Percentiles rank a stretch among this genome's conserved stretches.
phyloP scores from a whole-genome alignment of 106 monocot genomes.

The Xerophyta viscosa region DNA sequence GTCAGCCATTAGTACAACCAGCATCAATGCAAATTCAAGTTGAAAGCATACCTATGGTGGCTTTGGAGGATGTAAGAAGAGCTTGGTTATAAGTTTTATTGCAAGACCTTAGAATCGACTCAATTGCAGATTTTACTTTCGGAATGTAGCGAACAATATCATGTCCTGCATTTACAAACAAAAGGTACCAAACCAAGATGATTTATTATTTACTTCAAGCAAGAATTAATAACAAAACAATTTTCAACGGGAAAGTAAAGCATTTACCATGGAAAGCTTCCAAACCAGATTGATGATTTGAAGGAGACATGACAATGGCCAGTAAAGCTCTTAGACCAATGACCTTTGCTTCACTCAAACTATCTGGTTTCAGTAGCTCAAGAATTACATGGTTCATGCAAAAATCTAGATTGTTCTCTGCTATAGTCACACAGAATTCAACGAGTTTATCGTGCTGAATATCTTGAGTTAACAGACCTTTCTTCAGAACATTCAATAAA shows the following conservation, averaged over 20 bases:
- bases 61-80: slow-evolving; percentile 85
- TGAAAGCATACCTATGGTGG: slow-evolving; percentile 60
- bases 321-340: slow-evolving; percentile 91
- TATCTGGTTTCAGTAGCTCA: slow-evolving; percentile 79
- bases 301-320: slow-evolving; percentile 80
- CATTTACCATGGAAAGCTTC: slow-evolving; percentile 63
- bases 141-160: slow-evolving; percentile 73
- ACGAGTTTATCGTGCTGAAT: slow-evolving; percentile 97
- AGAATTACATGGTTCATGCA: slow-evolving; percentile 95
- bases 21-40: background rate
- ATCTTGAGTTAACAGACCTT: slow-evolving; percentile 92
- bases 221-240: background rate
- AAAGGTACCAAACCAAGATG: too few species aligned
- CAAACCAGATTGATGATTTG: slow-evolving; percentile 56
- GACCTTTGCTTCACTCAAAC: slow-evolving; percentile 91
- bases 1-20: too few species aligned
- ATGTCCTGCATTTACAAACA: slow-evolving; percentile 54
- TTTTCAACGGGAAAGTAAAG: background rate
- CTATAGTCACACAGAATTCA: slow-evolving; percentile 95
- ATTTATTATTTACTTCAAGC: background rate
- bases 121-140: slow-evolving; percentile 91
- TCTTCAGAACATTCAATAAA: slow-evolving; percentile 69
- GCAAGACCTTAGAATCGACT: slow-evolving; percentile 85
- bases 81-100: slow-evolving; percentile 75
- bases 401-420: slow-evolving; percentile 87